Conservation (phyloP, 257 asterid species). For the Jasminum sambac region DNA sequence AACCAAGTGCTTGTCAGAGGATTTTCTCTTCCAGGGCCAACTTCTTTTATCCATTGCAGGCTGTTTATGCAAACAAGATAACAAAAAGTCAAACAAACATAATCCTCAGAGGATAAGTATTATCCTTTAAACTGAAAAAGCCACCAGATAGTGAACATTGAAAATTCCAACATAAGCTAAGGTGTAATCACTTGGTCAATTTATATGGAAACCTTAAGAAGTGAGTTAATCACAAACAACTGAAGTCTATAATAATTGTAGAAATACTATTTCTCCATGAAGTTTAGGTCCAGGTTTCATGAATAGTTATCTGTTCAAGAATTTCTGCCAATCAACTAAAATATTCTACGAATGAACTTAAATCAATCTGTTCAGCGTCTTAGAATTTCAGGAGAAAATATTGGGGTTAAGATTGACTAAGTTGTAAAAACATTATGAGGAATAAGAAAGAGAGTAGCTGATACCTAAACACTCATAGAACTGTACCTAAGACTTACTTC, state of each 20-base stretch:
- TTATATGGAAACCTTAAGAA: slow-evolving; percentile 9
- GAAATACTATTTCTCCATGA: slow-evolving; percentile 5
- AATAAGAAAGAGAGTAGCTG: slow-evolving; percentile 2
- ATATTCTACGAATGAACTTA: not conserved
- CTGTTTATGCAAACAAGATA: slow-evolving; percentile 29
- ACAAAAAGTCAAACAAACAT: slow-evolving; percentile 6
- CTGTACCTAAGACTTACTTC: slow-evolving; percentile 20
- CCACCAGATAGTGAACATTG: not conserved
- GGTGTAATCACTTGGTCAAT: slow-evolving; percentile 3
- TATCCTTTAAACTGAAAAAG: slow-evolving; percentile 6
- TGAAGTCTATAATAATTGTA: not conserved
- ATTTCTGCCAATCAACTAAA: not conserved
- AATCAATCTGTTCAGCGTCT: not conserved
- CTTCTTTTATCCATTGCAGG: slow-evolving; percentile 72
- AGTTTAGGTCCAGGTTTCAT: not conserved
- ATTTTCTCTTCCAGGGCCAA: slow-evolving; percentile 99
- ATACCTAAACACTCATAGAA: slow-evolving; percentile 20
- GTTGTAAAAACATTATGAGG: slow-evolving; percentile 8
- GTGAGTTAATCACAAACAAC: slow-evolving; percentile 10
- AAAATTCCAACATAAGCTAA: slow-evolving; percentile 17
- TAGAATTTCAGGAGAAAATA: slow-evolving; percentile 14
- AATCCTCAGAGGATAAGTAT: not conserved
- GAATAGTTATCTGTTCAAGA: not conserved
- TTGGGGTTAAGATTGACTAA: not conserved
- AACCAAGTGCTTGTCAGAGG: slow-evolving; percentile 70